phyloP scores from a whole-genome alignment of 2,329 filamentous ascomycete species.

The Ophiosphaerella herpotricha region DNA sequence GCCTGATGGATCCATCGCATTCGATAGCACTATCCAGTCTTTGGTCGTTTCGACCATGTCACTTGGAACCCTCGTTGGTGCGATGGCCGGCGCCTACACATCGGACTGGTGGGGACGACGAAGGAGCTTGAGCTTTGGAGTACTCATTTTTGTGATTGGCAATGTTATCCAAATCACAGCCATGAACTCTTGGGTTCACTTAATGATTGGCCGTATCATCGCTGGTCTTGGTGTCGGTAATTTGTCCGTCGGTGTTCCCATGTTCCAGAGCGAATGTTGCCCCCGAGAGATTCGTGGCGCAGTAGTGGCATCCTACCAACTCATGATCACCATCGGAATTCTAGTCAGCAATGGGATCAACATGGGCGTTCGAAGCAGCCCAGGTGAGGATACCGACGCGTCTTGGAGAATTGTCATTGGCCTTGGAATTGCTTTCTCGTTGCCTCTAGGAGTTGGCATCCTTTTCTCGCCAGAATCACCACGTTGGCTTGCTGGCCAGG shows the following conservation, averaged over 20 bases:
- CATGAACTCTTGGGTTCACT: constrained; percentile 48
- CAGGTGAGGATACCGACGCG: constrained; percentile 42
- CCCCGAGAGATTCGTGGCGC: constrained; percentile 67
- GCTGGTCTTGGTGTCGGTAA: constrained; percentile 51
- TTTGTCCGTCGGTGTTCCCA: constrained; percentile 64
- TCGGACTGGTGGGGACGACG: constrained; percentile 58
- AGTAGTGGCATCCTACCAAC: constrained; percentile 58
- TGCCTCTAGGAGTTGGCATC: constrained; percentile 37
- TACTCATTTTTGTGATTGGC: constrained; percentile 50
- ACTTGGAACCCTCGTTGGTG: constrained; percentile 50
- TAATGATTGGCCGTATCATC: constrained; percentile 54
- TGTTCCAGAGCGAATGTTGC: constrained; percentile 69
- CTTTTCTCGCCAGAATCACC: constrained; percentile 37
- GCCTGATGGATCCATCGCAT: constrained; percentile 45
- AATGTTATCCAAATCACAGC: constrained; percentile 52
- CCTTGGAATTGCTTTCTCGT: constrained; percentile 37
- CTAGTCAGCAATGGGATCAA: constrained; percentile 40
- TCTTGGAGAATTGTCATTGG: constrained; percentile 43
- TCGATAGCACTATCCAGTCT: constrained; percentile 53
- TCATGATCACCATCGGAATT: constrained; percentile 53
- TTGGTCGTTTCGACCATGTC: constrained; percentile 40
- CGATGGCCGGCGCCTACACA: constrained; percentile 51
- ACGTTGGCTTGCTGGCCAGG: constrained; percentile 54
- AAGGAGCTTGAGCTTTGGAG: constrained; percentile 55
- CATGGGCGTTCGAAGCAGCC: constrained; percentile 49